Percentiles rank a stretch among this genome's conserved stretches.
These are phyloP conservation scores for Pyrenophora teres DNA, from an alignment of 2,329 filamentous ascomycete genomes.

Conservation along the genomic window DNA sequence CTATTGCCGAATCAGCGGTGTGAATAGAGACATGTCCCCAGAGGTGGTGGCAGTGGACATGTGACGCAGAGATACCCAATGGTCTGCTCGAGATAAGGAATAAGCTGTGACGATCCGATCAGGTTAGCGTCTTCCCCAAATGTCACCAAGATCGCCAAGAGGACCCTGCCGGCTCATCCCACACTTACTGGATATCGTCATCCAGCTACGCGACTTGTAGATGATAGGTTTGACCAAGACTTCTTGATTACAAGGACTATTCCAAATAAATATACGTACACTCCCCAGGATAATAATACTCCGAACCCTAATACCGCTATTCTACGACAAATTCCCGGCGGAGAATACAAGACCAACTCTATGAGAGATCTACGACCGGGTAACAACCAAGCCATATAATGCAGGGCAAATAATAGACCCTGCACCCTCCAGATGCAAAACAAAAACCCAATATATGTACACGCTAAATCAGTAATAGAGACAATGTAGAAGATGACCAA, in stretches of 20 bases:
- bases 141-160: not conserved
- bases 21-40: not conserved
- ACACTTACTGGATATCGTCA: too few relatives aligned
- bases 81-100: not conserved
- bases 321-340: not conserved
- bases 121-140: not conserved
- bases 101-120: not conserved
- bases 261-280: not conserved
- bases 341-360: not conserved
- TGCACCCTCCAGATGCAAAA: not conserved
- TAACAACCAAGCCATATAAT: too few relatives aligned
- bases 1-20: not conserved
- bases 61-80: not conserved
- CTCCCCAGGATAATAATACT: not conserved
- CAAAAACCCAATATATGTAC: too few relatives aligned
- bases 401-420: too few relatives aligned
- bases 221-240: not conserved
- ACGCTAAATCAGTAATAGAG: too few relatives aligned
- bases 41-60: not conserved
- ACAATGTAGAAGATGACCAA: too few relatives aligned
- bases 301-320: not conserved
- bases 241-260: not conserved
- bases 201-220: not conserved
- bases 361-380: constrained; percentile 6
- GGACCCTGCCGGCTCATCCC: not conserved